These are phyloP conservation scores for Podospora pseudopauciseta DNA, from an alignment of 495 filamentous ascomycete species.

Conservation along the genomic window DNA sequence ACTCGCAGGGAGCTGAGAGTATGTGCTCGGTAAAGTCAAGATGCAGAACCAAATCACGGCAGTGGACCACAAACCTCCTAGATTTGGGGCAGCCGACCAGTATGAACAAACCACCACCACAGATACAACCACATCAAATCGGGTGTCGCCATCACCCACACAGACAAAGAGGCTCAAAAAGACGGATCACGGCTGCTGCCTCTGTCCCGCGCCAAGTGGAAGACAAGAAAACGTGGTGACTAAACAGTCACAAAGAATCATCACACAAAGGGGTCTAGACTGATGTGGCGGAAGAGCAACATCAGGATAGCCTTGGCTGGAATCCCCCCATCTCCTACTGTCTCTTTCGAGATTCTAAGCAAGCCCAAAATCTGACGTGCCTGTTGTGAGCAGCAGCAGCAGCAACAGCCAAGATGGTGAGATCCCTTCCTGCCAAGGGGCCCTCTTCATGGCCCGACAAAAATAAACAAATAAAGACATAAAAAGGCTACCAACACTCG, in stretches of 20 bases:
- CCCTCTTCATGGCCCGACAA: not conserved
- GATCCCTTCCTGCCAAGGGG: not conserved
- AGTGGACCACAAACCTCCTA: too few relatives aligned
- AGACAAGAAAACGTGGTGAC: not conserved
- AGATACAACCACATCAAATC: too few relatives aligned
- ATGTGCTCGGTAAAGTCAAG: not conserved
- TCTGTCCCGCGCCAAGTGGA: not conserved
- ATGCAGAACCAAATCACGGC: not conserved
- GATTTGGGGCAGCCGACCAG: too few relatives aligned
- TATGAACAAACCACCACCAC: too few relatives aligned
- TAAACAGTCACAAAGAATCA: not conserved
- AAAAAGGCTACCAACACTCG: not conserved
- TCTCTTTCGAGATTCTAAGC: not conserved
- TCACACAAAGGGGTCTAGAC: not conserved
- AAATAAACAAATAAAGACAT: not conserved
- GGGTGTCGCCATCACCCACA: not conserved
- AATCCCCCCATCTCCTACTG: not conserved
- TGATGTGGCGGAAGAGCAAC: not conserved
- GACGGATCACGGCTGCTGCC: not conserved
- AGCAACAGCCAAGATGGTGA: not conserved
- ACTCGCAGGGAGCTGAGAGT: not conserved
- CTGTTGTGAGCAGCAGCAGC: not conserved
- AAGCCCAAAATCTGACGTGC: not conserved
- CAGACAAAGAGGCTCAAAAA: not conserved
- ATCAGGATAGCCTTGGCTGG: not conserved